Evolutionary conservation across 345 rosid genomes (phyloP), one percentile per base, ranked within the genome.

Genomic region (Clausena lansium): DNA sequence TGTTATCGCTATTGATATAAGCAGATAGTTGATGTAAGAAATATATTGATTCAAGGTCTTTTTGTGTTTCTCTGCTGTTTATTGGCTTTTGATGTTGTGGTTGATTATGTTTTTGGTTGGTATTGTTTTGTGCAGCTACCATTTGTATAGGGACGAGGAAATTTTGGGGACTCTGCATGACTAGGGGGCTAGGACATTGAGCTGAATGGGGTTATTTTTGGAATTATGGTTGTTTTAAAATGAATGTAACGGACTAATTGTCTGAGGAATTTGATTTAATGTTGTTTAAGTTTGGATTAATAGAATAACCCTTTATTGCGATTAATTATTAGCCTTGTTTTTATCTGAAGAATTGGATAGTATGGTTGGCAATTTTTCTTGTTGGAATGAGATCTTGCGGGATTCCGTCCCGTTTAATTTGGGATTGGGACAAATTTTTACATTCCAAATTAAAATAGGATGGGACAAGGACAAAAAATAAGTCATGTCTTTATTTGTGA

Each of bases 151-250:
- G 85, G 95, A 92, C 25, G 98, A 94, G n/a, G 98, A 94, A 10
- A 90, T 94, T 50, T 82, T 92, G 84, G 98, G 98, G 0, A 94
- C 94, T 3, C 85, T 94, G 47, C 95, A 88, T 77, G 97, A 92
- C 41, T 86, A 78, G 66, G 74, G 64, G 59, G 35, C 4, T 7
- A 54, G 22, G 70, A 24, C 30, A 27, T 20, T 4, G 19, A 30
- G 65, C n/a, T 66, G 19, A 17, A 22, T 27, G 14, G 17, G 17
- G 57, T 52, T 65, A 64, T n/a, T 17, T 15, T 13, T 63, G 55
- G 28, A 35, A 0, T 30, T 52, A 32, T 47, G 65, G 25, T 66
- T 41, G 62, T 4, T 28, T 27, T 59, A 4, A 13, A 67, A 4
- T 24, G 62, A 52, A 64, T 66, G 80, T 62, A 77, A 74, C 32